Base-by-base conservation (phyloP, 306 rosid species). In the Quercus suber region DNA sequence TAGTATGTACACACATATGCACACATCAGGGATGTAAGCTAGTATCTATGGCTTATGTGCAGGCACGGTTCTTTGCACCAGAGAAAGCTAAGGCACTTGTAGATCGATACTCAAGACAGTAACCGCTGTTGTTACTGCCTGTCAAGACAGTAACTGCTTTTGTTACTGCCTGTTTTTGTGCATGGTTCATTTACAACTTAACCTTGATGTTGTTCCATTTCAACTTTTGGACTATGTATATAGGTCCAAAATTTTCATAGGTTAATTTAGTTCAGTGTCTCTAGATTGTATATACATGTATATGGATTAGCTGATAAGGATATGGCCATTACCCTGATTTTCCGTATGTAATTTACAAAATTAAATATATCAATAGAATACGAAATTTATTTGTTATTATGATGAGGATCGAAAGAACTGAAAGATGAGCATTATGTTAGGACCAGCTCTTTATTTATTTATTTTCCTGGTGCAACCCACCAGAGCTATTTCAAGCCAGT, bases 61-160 rank as follows among this genome's bases (percentile, higher is more conserved):
- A 92, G 98, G 97, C 98, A 52, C 85, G 97, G 75, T 90, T 94
- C 82, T 92, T 94, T 75, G 98, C 97, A 76, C 93, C 97, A 8
- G 93, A 89, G 57, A 90, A 84, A 27, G 98, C 94, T 64, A 94
- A 91, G 88, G 89, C 88, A 82, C 90, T 94, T 35, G 97, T 94
- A 21, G 93, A 89, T 49, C 94, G 91, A 30, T 94, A 84, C 43
- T 80, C 97, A 8, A 88, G 91, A 85, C 64, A 69, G 55, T 51
- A 71, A 75, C 1, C 20, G 51, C 20, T 31, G 1, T 3, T 33
- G 10, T 27, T 61, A 25, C 2, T 12, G 37, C 68, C 7, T 33
- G 2, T 33, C 37, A 33, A 33, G 37, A 33, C 37, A 33, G 7
- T 5, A 33, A 33, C 7, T 5, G 7, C 37, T 33, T 33, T 33